Conservation (phyloP, 306 rosid species). For the Trichosanthes cucumerina region DNA sequence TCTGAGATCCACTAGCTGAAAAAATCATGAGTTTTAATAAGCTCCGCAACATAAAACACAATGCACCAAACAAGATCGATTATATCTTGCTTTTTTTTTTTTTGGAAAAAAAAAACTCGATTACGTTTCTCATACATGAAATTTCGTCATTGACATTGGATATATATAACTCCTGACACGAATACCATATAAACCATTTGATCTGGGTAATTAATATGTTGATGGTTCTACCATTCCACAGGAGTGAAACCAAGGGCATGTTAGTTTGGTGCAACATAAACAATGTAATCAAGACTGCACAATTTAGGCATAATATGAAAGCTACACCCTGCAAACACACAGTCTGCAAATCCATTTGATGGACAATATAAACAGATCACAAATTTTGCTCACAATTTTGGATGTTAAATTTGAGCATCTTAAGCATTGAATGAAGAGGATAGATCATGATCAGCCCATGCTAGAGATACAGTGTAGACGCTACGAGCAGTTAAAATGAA, state of each 20-base stretch:
- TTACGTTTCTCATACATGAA: neutral
- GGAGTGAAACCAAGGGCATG: neutral
- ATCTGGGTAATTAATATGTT: neutral
- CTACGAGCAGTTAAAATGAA: neutral
- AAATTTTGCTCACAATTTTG: neutral
- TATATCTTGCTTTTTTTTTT: neutral
- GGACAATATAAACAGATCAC: neutral
- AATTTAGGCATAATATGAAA: neutral
- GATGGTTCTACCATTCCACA: neutral
- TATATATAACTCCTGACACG: neutral
- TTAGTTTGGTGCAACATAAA: neutral
- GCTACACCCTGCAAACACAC: neutral
- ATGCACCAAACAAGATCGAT: neutral
- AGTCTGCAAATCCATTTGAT: neutral
- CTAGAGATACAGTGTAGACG: neutral
- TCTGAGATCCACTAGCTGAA: conserved; percentile 35
- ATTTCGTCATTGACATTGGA: neutral
- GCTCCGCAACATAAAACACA: neutral
- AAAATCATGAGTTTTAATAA: conserved; percentile 11
- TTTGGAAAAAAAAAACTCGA: neutral
- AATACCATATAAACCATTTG: neutral
- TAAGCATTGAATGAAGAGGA: neutral
- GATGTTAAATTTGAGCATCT: neutral
- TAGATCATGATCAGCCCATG: neutral
- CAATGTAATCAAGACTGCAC: neutral